A percentile compares a stretch with the other conserved stretches of the same genome.
Conservation (phyloP, 305 asterid species). For the Fraxinus ornus region DNA sequence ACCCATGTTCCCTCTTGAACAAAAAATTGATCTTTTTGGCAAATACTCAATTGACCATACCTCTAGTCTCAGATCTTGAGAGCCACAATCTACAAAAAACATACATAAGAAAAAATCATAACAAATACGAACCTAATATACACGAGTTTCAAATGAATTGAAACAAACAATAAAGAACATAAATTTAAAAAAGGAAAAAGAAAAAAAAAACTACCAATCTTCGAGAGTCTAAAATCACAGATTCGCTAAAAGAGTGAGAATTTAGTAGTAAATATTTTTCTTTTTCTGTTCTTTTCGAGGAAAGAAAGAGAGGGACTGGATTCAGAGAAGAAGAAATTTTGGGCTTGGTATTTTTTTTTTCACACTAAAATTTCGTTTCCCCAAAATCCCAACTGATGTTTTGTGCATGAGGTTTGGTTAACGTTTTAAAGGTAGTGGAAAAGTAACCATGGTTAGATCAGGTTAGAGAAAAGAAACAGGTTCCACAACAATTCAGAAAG, state of each 20-base stretch:
- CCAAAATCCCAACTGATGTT: constrained; percentile 39
- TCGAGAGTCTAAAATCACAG: neutral
- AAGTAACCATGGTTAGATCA: constrained; percentile 53
- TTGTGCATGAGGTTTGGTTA: constrained; percentile 31
- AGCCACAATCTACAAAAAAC: constrained; percentile 26
- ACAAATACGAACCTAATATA: constrained; percentile 17
- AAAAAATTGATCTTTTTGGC: constrained; percentile 25
- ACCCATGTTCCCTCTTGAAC: constrained; percentile 24
- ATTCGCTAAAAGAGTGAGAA: neutral
- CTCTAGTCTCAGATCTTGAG: constrained; percentile 60
- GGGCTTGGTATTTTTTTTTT: neutral
- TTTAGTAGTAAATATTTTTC: neutral
- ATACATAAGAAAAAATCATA: constrained; percentile 27
- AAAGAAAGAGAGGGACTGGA: neutral
- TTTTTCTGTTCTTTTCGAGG: neutral
- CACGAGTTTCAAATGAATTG: constrained; percentile 20
- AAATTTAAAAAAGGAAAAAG: neutral
- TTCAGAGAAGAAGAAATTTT: neutral
- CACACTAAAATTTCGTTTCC: constrained; percentile 25
- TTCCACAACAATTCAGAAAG: neutral
- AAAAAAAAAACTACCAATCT: constrained; percentile 36
- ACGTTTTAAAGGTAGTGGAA: constrained; percentile 30
- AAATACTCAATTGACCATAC: constrained; percentile 29
- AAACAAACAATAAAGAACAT: neutral
- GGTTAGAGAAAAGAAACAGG: constrained; percentile 9